Percentiles rank a stretch among this genome's conserved stretches.
Conservation (phyloP, 2,329 filamentous ascomycete species). For the Trichoderma sp. region DNA sequence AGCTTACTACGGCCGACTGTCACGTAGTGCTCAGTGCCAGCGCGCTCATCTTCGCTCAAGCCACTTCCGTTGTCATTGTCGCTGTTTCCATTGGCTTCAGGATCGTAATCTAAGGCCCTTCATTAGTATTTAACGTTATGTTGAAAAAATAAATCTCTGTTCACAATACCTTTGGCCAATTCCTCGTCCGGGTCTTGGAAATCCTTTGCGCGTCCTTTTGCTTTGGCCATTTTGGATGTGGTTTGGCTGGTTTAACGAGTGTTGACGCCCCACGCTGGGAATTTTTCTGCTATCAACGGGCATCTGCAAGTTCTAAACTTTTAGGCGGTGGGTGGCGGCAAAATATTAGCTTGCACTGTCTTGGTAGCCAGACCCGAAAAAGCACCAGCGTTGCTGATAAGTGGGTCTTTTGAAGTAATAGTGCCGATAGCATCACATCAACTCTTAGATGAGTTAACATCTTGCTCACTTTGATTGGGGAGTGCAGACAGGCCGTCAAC, state of each 20-base stretch:
- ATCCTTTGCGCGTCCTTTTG: slow-evolving; percentile 56
- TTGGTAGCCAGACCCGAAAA: not conserved
- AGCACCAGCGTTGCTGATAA: not conserved
- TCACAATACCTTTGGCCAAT: slow-evolving; percentile 55
- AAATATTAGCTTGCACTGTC: slow-evolving; percentile 28
- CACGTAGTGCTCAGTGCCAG: slow-evolving; percentile 84
- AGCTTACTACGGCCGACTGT: slow-evolving; percentile 81
- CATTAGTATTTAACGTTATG: not conserved
- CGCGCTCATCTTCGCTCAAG: slow-evolving; percentile 50
- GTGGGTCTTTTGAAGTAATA: not conserved
- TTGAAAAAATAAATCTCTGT: not conserved
- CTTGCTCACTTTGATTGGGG: not conserved
- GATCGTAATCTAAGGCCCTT: slow-evolving; percentile 68
- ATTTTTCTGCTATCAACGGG: slow-evolving; percentile 31
- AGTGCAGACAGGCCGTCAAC: not conserved
- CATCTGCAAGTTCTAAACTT: slow-evolving; percentile 39
- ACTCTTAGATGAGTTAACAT: not conserved
- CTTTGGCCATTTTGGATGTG: slow-evolving; percentile 46
- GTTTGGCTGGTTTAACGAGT: slow-evolving; percentile 15
- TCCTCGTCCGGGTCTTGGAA: slow-evolving; percentile 63
- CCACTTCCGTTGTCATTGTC: slow-evolving; percentile 53
- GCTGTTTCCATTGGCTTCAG: slow-evolving; percentile 64
- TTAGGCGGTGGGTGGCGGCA: slow-evolving; percentile 52
- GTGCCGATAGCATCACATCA: not conserved
- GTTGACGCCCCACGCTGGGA: slow-evolving; percentile 34